phyloP scores from a whole-genome alignment of 805 yeast species.

The Blastobotrys peoriensis region DNA sequence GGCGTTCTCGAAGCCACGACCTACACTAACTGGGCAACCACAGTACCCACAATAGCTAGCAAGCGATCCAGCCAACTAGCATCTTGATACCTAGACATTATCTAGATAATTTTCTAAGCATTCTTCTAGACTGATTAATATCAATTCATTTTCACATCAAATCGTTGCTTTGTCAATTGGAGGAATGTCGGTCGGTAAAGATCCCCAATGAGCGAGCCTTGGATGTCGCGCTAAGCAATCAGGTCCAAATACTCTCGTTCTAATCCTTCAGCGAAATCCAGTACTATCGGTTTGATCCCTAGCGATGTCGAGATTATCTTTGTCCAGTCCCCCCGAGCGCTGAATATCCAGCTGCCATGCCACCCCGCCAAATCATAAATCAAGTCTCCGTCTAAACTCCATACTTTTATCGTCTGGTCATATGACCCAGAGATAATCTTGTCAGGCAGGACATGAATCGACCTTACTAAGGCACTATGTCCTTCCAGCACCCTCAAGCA shows the following conservation, averaged over 20 bases:
- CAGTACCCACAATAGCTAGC: no score
- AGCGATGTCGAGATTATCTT: conserved; percentile 31
- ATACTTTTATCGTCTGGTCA: conserved; percentile 32
- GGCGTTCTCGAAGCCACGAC: conserved; percentile 4
- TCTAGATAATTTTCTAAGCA: no score
- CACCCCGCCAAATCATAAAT: conserved; percentile 24
- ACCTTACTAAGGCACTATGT: conserved; percentile 80
- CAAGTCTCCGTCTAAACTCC: conserved; percentile 29
- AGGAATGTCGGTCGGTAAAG: no score
- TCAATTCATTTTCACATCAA: neutral
- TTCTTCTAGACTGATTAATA: no score
- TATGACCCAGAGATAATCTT: conserved; percentile 32
- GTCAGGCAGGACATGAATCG: conserved; percentile 24
- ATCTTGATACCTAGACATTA: no score
- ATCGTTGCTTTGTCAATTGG: no score
- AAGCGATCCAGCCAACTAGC: no score
- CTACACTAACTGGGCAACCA: conserved; percentile 2
- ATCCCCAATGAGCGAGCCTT: no score
- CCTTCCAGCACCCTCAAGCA: conserved; percentile 68
- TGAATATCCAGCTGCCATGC: conserved; percentile 32
- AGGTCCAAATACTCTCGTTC: conserved; percentile 19
- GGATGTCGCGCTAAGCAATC: conserved; percentile 15
- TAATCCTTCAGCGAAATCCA: conserved; percentile 29
- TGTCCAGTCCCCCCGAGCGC: conserved; percentile 26
- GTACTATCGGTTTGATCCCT: conserved; percentile 28